A percentile compares a stretch with the other conserved stretches of the same genome.
Evolutionary conservation across 164 flowering plant genomes (phyloP).

Genomic region (Chloranthus sessilifolius): DNA sequence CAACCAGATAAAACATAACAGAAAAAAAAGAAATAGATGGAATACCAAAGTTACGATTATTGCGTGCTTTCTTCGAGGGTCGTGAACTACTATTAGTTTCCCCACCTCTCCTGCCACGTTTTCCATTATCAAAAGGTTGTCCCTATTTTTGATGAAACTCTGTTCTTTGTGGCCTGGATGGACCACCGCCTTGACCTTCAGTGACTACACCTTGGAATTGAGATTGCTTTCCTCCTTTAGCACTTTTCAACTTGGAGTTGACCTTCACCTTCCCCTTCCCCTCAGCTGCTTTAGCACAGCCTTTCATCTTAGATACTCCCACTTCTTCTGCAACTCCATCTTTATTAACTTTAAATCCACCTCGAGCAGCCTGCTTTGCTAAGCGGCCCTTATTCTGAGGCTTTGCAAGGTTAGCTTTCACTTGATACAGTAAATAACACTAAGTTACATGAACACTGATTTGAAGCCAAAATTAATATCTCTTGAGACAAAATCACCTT

Average conservation of each 20-base stretch:
- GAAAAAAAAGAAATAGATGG: too few species aligned
- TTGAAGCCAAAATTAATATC: not conserved
- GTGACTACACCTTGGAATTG: constrained; percentile 13
- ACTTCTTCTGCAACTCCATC: too few species aligned
- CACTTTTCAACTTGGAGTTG: constrained; percentile 12
- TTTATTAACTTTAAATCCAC: constrained; percentile 30
- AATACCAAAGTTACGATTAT: too few species aligned
- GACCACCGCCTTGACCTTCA: constrained; percentile 16
- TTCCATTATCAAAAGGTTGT: too few species aligned
- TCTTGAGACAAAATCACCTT: constrained; percentile 19
- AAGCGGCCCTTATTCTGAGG: constrained; percentile 30
- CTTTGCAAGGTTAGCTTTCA: constrained; percentile 38
- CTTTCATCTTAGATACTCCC: too few species aligned
- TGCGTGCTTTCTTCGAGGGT: too few species aligned
- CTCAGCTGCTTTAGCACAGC: constrained; percentile 13
- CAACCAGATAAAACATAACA: too few species aligned
- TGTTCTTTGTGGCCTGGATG: too few species aligned
- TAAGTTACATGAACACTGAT: not conserved
- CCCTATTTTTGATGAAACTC: too few species aligned
- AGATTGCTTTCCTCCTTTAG: constrained; percentile 14
- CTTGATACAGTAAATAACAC: constrained; percentile 14
- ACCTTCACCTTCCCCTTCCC: constrained; percentile 22
- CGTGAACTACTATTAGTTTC: too few species aligned
- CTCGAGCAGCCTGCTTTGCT: constrained; percentile 31
- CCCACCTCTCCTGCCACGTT: too few species aligned